Conservation (phyloP, 176 grass and related monocot genomes). For the Aegilops longissima region DNA sequence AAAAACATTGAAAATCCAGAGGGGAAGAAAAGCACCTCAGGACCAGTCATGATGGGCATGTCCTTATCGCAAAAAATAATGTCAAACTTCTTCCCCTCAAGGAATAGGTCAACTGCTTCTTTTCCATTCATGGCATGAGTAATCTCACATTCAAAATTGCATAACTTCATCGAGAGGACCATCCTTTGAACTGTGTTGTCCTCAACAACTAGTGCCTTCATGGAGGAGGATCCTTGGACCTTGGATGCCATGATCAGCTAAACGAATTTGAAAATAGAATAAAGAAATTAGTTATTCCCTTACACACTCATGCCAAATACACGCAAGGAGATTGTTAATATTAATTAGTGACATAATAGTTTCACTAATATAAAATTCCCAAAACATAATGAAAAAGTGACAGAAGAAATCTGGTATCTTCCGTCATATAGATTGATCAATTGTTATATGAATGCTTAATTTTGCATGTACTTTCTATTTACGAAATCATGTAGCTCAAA, state of each 20-base stretch:
- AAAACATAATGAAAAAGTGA: not conserved
- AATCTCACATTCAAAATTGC: not conserved
- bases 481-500: not conserved
- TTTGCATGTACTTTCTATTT: not conserved
- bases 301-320: not conserved
- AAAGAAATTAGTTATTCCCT: not conserved
- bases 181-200: not conserved
- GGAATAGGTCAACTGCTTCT: conserved; percentile 31
- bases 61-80: conserved; percentile 25
- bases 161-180: not conserved
- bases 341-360: not conserved
- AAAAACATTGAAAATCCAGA: too few species aligned
- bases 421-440: not conserved
- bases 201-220: conserved; percentile 17
- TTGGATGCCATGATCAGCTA: not conserved
- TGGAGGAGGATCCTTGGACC: not conserved
- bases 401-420: not conserved
- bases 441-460: not conserved
- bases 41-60: conserved; percentile 27
- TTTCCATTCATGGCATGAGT: conserved; percentile 17
- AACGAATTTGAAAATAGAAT: not conserved
- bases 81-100: conserved; percentile 29
- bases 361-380: not conserved
- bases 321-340: not conserved
- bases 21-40: conserved; percentile 12